Evolutionary conservation across 768 basidiomycete species (phyloP), one percentile per base, ranked within the genome.

Genomic region (Tulasnella sp.): DNA sequence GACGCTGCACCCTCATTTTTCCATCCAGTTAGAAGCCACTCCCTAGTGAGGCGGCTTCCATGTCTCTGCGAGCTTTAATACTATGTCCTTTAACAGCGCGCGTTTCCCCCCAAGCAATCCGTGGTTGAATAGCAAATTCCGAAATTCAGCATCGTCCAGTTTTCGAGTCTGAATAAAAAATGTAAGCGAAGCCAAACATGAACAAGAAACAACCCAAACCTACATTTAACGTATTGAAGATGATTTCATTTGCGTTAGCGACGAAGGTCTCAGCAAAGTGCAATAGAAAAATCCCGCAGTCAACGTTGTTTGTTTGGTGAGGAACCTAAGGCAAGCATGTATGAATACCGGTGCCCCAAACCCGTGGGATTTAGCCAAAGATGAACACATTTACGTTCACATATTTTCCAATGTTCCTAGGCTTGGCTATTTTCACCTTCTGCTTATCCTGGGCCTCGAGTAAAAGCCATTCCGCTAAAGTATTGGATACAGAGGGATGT

Each of bases 251-350:
- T 0, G 94, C 92, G 74, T 92, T 84, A 9, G 82, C 84, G 84
- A 98, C 89, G 82, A 99, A 93, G 0, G 89, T 89, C 81, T 90
- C 86, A 10, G 91, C 92, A 73, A 94, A 94, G 82, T 99, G 95
- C 15, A 99, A 86, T 16, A 99, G 87, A 83, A 93, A 99, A 37
- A 98, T 83, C 7, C 98, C 98, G 81, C 98, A 99, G 83, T 98
- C 96, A 82, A 91, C 93, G 80, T 87, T 93, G 82, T 99, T 98
- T 18, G 90, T 90, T 82, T 99, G 98, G 29, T 86, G 85, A 3
- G 97, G 97, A 4, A 96, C 94, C 94, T 97, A 26, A 35, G 16
- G 61, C 11, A 29, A 1, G 80, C 15, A 77, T 15, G n/a, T 48
- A 46, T 39, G 13, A 44, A 37, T 20, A 40, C 42, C 5, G 20